These are phyloP conservation scores for Reticulomyxa filosa DNA, from an alignment of 78 protist genomes.

Conservation along the genomic window DNA sequence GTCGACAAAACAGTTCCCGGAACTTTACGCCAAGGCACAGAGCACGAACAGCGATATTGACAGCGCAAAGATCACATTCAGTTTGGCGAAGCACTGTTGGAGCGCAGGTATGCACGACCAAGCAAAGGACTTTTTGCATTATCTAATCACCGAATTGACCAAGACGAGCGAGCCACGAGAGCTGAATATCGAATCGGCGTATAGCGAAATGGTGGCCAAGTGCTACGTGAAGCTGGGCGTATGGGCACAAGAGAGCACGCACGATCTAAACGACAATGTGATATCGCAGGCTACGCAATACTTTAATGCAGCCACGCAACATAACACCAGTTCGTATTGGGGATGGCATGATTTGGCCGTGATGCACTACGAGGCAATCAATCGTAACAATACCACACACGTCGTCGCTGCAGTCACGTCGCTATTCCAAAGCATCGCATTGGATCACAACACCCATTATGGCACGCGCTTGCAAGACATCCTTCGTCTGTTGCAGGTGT, in stretches of 20 bases:
- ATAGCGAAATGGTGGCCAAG: conserved; percentile 24
- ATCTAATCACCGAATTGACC: too few relatives aligned
- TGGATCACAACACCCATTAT: too few relatives aligned
- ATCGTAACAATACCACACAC: neutral
- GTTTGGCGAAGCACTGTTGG: too few relatives aligned
- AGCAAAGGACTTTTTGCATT: too few relatives aligned
- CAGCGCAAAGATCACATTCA: too few relatives aligned
- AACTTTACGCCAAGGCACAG: too few relatives aligned
- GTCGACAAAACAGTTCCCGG: too few relatives aligned
- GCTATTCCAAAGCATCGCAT: neutral
- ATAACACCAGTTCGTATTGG: conserved; percentile 56
- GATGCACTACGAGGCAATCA: conserved; percentile 33
- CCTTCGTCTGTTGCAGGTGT: conserved; percentile 61
- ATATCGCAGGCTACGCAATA: conserved; percentile 24
- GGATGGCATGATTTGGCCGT: conserved; percentile 91
- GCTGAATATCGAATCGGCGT: neutral
- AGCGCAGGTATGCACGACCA: too few relatives aligned
- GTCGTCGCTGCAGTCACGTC: neutral
- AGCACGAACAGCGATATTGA: too few relatives aligned
- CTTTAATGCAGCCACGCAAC: conserved; percentile 31
- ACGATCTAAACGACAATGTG: conserved; percentile 9
- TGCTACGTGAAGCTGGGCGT: conserved; percentile 48
- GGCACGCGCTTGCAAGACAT: conserved; percentile 37
- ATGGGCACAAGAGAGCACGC: conserved; percentile 46
- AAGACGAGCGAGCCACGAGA: too few relatives aligned